Evolutionary conservation across 2,329 filamentous ascomycete species (phyloP).

Genomic region (Colletotrichum coccodes): DNA sequence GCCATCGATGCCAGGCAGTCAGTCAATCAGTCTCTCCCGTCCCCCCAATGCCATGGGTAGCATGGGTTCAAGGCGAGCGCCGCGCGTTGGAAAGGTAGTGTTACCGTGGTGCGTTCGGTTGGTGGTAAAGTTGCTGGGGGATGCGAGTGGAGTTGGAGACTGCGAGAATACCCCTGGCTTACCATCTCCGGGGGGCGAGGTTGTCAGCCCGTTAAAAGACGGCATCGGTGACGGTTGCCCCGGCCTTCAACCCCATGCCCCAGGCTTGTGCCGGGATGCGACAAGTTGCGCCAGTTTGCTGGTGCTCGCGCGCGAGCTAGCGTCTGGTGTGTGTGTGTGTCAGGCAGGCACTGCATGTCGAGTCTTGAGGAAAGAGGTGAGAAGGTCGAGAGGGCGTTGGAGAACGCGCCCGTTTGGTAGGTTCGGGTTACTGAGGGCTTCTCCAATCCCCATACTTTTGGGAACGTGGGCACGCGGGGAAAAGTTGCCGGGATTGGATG

Average conservation of each 20-base stretch:
- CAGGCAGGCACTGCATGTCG: background rate
- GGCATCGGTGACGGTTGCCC: slow-evolving; percentile 30
- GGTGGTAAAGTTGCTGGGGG: background rate
- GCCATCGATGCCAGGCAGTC: slow-evolving; percentile 4
- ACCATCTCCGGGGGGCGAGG: background rate
- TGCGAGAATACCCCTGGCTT: slow-evolving; percentile 11
- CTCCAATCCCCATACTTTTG: slow-evolving; percentile 29
- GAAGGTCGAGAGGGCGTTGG: background rate
- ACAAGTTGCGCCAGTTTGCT: slow-evolving; percentile 3
- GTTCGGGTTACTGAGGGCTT: background rate
- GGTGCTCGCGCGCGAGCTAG: background rate
- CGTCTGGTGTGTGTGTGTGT: background rate
- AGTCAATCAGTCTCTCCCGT: background rate
- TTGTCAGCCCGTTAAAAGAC: background rate
- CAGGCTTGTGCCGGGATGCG: slow-evolving; percentile 19
- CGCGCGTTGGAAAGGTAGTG: background rate
- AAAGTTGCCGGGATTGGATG: slow-evolving; percentile 8
- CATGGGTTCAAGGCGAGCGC: slow-evolving; percentile 16
- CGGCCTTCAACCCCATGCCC: slow-evolving; percentile 23
- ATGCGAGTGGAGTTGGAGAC: slow-evolving; percentile 10
- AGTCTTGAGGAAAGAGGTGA: background rate
- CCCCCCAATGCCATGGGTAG: background rate
- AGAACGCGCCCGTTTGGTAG: background rate
- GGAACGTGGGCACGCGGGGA: slow-evolving; percentile 27
- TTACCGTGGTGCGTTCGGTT: too few relatives aligned